Percentiles rank a stretch among this genome's conserved stretches.
These are phyloP conservation scores for Cystofilobasidium capitatum DNA, from an alignment of 768 basidiomycete species.

Conservation along the genomic window DNA sequence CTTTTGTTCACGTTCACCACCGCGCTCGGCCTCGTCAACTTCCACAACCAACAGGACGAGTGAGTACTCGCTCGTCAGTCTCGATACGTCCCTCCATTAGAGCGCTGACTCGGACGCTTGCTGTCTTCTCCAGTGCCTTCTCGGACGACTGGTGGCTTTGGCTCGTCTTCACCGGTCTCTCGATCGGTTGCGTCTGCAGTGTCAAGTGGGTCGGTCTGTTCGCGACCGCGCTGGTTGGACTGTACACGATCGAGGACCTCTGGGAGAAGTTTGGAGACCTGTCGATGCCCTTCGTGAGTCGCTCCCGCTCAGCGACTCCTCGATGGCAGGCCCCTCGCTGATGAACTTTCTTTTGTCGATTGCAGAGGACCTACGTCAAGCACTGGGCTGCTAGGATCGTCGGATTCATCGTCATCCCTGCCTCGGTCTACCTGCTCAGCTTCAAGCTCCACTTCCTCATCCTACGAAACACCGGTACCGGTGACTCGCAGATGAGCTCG, in stretches of 20 bases:
- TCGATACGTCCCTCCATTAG: not conserved
- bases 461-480: constrained; percentile 86
- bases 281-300: constrained; percentile 72
- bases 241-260: constrained; percentile 94
- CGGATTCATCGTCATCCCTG: constrained; percentile 79
- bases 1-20: constrained; percentile 97
- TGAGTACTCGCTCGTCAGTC: constrained; percentile 42
- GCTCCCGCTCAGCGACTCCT: not conserved
- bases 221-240: constrained; percentile 83
- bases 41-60: constrained; percentile 94
- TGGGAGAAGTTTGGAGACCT: constrained; percentile 98
- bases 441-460: constrained; percentile 97
- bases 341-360: not conserved
- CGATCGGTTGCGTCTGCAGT: constrained; percentile 80
- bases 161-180: constrained; percentile 83
- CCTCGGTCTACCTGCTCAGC: constrained; percentile 81
- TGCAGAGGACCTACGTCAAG: constrained; percentile 68
- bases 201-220: constrained; percentile 96
- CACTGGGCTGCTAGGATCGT: constrained; percentile 83
- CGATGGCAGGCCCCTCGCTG: not conserved
- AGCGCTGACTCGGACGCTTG: not conserved
- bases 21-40: constrained; percentile 86
- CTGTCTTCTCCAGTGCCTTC: constrained; percentile 56
- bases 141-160: constrained; percentile 96
- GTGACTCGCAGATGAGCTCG: constrained; percentile 97